Conservation (phyloP, 2,329 filamentous ascomycete genomes). For the Madurella mycetomatis region DNA sequence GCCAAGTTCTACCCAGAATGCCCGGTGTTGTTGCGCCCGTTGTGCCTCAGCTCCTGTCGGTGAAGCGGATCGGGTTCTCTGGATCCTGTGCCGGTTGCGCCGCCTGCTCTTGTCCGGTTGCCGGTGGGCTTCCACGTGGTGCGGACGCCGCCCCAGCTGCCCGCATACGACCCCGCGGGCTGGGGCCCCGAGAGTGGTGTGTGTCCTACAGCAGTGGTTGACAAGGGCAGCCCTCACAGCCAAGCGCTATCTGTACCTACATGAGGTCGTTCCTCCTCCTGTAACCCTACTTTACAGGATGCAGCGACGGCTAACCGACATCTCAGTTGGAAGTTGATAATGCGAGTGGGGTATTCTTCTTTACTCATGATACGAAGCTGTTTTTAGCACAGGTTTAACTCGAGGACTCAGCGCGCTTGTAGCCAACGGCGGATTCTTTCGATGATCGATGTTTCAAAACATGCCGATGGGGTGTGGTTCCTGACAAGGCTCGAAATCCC, state of each 20-base stretch:
- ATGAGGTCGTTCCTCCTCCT: not conserved
- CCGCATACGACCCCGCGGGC: not conserved
- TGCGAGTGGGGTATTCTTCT: not conserved
- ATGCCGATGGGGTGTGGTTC: constrained; percentile 9
- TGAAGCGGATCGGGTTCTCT: not conserved
- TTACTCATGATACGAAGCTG: constrained; percentile 10
- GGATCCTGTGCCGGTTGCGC: constrained; percentile 8
- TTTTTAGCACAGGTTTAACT: constrained; percentile 16
- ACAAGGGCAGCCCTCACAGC: not conserved
- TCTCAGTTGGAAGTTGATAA: not conserved
- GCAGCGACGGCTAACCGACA: not conserved
- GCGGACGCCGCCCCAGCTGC: not conserved
- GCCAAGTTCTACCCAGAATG: not conserved
- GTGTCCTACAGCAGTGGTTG: no score
- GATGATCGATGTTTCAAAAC: constrained; percentile 20
- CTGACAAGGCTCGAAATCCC: constrained; percentile 5
- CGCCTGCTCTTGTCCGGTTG: constrained; percentile 4
- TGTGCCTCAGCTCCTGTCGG: not conserved
- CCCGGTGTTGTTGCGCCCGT: not conserved
- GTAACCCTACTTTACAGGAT: not conserved
- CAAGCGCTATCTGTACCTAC: not conserved
- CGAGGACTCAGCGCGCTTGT: not conserved
- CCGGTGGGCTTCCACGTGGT: constrained; percentile 12
- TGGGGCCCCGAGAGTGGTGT: not conserved
- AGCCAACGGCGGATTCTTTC: constrained; percentile 14